These are phyloP conservation scores for Russula olivacea DNA, from an alignment of 768 basidiomycete genomes.

Conservation along the genomic window DNA sequence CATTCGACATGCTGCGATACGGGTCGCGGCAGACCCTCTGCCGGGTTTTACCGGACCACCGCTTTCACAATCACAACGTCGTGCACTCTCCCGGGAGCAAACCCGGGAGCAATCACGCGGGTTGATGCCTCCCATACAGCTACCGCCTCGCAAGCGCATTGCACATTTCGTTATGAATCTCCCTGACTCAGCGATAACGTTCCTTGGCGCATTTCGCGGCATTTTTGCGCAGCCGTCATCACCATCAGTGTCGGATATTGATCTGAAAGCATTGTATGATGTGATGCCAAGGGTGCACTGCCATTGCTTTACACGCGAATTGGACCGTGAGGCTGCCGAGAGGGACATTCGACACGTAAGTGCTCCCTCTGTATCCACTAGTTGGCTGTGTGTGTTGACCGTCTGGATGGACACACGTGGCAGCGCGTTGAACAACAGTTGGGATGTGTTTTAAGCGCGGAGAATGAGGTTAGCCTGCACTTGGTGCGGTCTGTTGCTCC, in stretches of 20 bases:
- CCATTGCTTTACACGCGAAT: constrained; percentile 90
- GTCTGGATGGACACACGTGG: neutral
- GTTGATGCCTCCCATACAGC: neutral
- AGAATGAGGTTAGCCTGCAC: constrained; percentile 52
- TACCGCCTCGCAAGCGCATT: constrained; percentile 49
- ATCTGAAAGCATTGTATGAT: constrained; percentile 33
- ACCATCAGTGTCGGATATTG: constrained; percentile 35
- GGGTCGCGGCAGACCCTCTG: constrained; percentile 62
- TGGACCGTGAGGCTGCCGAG: constrained; percentile 60
- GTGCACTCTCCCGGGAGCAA: constrained; percentile 38
- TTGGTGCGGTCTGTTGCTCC: constrained; percentile 91
- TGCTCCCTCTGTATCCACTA: constrained; percentile 15
- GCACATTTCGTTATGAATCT: constrained; percentile 97
- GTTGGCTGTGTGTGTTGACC: constrained; percentile 10
- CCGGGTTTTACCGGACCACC: constrained; percentile 42
- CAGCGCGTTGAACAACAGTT: constrained; percentile 71
- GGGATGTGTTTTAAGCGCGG: constrained; percentile 43
- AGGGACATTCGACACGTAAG: constrained; percentile 77
- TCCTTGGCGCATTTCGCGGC: constrained; percentile 84
- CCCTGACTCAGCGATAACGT: constrained; percentile 84
- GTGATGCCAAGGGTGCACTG: constrained; percentile 89
- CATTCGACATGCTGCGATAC: constrained; percentile 54
- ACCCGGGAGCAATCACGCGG: constrained; percentile 26
- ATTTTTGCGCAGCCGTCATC: constrained; percentile 41
- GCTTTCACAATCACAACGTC: constrained; percentile 34